Evolutionary conservation across 306 rosid species (phyloP).

Genomic region (Mucuna pruriens): DNA sequence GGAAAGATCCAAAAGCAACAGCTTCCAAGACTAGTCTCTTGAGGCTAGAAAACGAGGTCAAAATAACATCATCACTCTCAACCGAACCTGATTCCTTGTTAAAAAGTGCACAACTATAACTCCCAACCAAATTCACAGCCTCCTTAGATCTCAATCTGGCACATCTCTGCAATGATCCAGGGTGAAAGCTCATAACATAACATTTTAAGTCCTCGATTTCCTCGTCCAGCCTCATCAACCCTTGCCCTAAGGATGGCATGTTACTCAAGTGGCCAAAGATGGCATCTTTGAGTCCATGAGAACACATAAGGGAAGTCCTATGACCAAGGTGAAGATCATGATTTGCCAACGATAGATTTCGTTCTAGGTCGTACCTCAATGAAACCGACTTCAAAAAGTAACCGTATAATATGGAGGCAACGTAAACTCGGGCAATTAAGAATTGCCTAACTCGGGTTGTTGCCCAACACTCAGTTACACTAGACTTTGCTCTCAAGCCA

Average conservation of each 20-base stretch:
- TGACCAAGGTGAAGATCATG: slow-evolving; percentile 54
- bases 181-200: slow-evolving; percentile 68
- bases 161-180: slow-evolving; percentile 77
- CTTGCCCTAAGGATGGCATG: slow-evolving; percentile 48
- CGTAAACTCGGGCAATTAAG: slow-evolving; percentile 63
- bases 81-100: slow-evolving; percentile 51
- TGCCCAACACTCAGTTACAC: slow-evolving; percentile 91
- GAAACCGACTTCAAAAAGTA: slow-evolving; percentile 87
- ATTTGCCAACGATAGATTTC: slow-evolving; percentile 52
- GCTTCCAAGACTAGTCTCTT: slow-evolving; percentile 96
- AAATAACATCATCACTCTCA: slow-evolving; percentile 64
- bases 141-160: slow-evolving; percentile 83
- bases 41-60: slow-evolving; percentile 87
- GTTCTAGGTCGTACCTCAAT: slow-evolving; percentile 72
- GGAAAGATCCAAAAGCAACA: slow-evolving; percentile 92
- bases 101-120: slow-evolving; percentile 74
- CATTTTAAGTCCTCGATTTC: slow-evolving; percentile 61
- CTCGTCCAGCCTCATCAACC: slow-evolving; percentile 45
- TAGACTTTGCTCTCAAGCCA: slow-evolving; percentile 81
- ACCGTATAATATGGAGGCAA: slow-evolving; percentile 84
- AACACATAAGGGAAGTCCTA: slow-evolving; percentile 47
- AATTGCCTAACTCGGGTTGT: slow-evolving; percentile 63
- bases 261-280: slow-evolving; percentile 50
- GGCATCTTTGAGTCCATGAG: slow-evolving; percentile 52
- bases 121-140: slow-evolving; percentile 72